These are phyloP conservation scores for Capsicum baccatum DNA, from an alignment of 257 asterid genomes.

Conservation along the genomic window DNA sequence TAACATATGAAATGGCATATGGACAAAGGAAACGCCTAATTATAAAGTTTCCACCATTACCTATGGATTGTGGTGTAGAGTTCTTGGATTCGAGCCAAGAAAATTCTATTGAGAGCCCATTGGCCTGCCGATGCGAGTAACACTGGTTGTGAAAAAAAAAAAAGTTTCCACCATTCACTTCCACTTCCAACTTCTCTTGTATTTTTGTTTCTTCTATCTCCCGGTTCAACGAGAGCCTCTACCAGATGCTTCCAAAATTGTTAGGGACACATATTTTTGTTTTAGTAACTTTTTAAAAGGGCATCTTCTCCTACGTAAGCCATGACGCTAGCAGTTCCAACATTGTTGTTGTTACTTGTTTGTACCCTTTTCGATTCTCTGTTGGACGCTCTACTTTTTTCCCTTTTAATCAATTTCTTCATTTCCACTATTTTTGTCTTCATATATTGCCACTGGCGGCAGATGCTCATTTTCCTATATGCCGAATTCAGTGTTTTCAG, in stretches of 20 bases:
- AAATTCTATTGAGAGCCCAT: too few relatives aligned
- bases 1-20: too few relatives aligned
- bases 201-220: too few relatives aligned
- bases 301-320: slow-evolving; percentile 22
- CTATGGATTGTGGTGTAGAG: too few relatives aligned
- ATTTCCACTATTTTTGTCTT: neutral
- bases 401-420: neutral
- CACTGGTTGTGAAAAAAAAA: too few relatives aligned
- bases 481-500: slow-evolving; percentile 15
- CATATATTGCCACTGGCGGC: neutral
- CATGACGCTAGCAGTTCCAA: slow-evolving; percentile 24
- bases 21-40: too few relatives aligned
- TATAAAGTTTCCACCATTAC: too few relatives aligned
- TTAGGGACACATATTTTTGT: neutral
- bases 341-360: neutral
- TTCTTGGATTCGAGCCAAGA: too few relatives aligned
- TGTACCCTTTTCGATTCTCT: neutral
- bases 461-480: slow-evolving; percentile 5
- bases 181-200: too few relatives aligned
- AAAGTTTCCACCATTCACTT: too few relatives aligned
- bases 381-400: neutral
- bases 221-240: neutral
- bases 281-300: neutral
- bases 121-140: too few relatives aligned
- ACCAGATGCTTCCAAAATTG: slow-evolving; percentile 6